Evolutionary conservation across 441 rosid species (phyloP).

Genomic region (Eutrema salsugineum): DNA sequence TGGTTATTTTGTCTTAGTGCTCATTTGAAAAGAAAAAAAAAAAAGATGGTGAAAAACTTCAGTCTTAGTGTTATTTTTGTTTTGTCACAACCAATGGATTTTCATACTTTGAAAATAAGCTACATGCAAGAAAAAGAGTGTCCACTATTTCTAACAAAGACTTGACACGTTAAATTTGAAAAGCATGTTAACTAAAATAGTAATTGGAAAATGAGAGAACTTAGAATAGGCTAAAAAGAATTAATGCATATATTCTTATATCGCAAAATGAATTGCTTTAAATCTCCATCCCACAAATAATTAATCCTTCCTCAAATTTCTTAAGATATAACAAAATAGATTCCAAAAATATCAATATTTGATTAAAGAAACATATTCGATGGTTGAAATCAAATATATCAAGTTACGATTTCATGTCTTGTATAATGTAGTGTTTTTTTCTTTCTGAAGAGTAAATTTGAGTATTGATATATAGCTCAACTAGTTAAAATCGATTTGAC

Average conservation of each 20-base stretch:
- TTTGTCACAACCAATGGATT: not conserved
- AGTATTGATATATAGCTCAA: not conserved
- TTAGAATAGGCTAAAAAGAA: not conserved
- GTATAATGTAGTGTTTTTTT: not conserved
- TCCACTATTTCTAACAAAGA: slow-evolving; percentile 4
- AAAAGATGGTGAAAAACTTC: not conserved
- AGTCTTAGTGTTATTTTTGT: not conserved
- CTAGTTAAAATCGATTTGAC: not conserved
- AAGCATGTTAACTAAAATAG: slow-evolving; percentile 7
- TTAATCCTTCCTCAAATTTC: not conserved
- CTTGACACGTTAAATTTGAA: slow-evolving; percentile 14
- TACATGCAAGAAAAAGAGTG: not conserved
- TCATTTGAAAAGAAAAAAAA: not conserved
- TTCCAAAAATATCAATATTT: not conserved
- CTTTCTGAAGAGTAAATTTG: not conserved
- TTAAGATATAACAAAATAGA: not conserved
- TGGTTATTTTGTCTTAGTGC: not conserved
- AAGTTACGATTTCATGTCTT: not conserved
- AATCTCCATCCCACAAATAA: slow-evolving; percentile 25
- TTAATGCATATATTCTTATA: slow-evolving; percentile 17
- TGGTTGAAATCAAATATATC: not conserved
- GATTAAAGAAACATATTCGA: not conserved
- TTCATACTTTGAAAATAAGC: not conserved
- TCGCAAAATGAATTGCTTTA: slow-evolving; percentile 15
- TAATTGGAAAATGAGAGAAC: not conserved